phyloP scores from a whole-genome alignment of 345 rosid genomes.

The Angophora floribunda region DNA sequence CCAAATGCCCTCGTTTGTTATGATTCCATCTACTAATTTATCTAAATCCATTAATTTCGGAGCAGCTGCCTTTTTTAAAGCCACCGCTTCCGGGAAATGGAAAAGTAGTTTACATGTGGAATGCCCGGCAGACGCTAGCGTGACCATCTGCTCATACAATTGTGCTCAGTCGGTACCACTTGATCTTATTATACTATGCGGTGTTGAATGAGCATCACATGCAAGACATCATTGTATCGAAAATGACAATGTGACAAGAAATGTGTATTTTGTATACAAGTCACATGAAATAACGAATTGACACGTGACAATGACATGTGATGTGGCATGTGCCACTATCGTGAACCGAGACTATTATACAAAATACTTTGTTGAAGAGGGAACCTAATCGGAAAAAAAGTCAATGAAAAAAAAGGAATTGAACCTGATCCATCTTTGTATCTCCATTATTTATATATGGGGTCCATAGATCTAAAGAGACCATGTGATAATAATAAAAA shows the following conservation, averaged over 20 bases:
- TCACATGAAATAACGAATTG: not conserved
- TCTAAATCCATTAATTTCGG: too few relatives aligned
- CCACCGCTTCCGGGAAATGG: not conserved
- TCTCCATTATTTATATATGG: not conserved
- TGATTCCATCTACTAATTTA: accelerated
- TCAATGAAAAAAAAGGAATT: not conserved
- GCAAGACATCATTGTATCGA: not conserved
- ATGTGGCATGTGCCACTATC: not conserved
- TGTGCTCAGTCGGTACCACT: not conserved
- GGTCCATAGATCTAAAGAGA: not conserved
- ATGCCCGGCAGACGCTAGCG: not conserved
- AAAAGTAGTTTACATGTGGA: not conserved
- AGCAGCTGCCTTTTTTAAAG: not conserved
- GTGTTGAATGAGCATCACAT: not conserved
- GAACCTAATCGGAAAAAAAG: not conserved
- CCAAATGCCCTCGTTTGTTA: conserved; percentile 41
- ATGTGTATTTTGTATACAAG: not conserved
- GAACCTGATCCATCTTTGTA: accelerated
- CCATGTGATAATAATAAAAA: not conserved
- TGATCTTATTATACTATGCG: not conserved
- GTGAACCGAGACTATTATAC: not conserved
- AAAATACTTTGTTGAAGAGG: not conserved
- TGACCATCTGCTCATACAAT: not conserved
- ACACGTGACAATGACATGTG: not conserved
- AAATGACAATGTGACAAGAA: not conserved